A percentile compares a stretch with the other conserved stretches of the same genome.
These are phyloP conservation scores for Colletotrichum brevisporum DNA, from an alignment of 2,329 filamentous ascomycete species.

Conservation along the genomic window DNA sequence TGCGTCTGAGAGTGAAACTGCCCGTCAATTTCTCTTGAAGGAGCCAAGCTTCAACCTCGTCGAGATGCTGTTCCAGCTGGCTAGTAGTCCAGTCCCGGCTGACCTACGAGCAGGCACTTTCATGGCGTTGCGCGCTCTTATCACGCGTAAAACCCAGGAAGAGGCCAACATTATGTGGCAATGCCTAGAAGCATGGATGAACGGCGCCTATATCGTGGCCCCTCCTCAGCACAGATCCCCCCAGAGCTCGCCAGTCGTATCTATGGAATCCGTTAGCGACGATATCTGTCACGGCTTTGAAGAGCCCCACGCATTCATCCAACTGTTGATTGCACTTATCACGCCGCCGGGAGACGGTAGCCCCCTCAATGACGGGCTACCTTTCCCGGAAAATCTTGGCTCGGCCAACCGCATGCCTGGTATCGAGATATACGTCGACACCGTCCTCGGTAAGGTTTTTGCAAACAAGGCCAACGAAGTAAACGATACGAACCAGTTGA, in stretches of 20 bases:
- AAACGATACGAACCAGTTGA: conserved; percentile 76
- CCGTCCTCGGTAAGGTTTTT: conserved; percentile 85
- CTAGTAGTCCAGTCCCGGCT: conserved; percentile 81
- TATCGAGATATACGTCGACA: conserved; percentile 94
- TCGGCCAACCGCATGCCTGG: conserved; percentile 82
- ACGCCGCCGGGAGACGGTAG: conserved; percentile 73
- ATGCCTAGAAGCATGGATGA: conserved; percentile 84
- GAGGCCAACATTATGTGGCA: conserved; percentile 84
- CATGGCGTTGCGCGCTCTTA: conserved; percentile 79
- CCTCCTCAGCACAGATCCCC: conserved; percentile 47
- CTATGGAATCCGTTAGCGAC: conserved; percentile 77
- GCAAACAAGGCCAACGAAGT: conserved; percentile 76
- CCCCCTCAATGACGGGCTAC: conserved; percentile 79
- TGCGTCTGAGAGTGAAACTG: conserved; percentile 78
- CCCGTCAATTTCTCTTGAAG: conserved; percentile 81
- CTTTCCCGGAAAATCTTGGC: conserved; percentile 90
- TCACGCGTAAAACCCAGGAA: conserved; percentile 78
- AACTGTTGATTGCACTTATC: conserved; percentile 80
- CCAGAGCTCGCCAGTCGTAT: conserved; percentile 49
- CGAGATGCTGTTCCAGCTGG: conserved; percentile 82
- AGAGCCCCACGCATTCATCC: conserved; percentile 86
- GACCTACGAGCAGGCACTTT: conserved; percentile 89
- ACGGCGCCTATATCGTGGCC: conserved; percentile 65
- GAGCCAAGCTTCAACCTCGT: conserved; percentile 76
- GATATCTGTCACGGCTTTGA: conserved; percentile 86